Evolutionary conservation across 305 asterid species (phyloP).

Genomic region (Fraxinus nigra): DNA sequence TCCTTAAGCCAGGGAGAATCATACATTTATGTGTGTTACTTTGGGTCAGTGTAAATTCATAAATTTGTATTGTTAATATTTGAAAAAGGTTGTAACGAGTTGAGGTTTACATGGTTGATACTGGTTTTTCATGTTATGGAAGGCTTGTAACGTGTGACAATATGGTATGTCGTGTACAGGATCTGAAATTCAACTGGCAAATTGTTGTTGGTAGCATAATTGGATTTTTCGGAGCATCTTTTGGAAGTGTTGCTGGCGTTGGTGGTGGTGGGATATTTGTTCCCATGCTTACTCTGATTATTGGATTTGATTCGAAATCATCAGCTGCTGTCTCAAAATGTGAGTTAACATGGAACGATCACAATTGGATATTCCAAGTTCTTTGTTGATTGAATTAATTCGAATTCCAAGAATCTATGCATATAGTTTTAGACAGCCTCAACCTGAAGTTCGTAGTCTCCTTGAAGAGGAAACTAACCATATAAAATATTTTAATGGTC

Average conservation of each 20-base stretch:
- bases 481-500: background rate
- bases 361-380: background rate
- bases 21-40: background rate
- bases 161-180: slow-evolving; percentile 47
- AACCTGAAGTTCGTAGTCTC: background rate
- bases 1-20: background rate
- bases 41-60: background rate
- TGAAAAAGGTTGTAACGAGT: background rate
- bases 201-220: slow-evolving; percentile 65
- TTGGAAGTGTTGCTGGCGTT: slow-evolving; percentile 95
- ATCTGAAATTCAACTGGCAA: slow-evolving; percentile 71
- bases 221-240: slow-evolving; percentile 95
- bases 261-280: slow-evolving; percentile 97
- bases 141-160: background rate
- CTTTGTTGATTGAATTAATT: slow-evolving; percentile 6
- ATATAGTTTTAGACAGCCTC: background rate
- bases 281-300: slow-evolving; percentile 80
- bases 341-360: slow-evolving; percentile 30
- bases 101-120: background rate
- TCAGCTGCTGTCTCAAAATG: slow-evolving; percentile 95
- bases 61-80: background rate
- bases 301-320: slow-evolving; percentile 91
- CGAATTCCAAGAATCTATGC: background rate
- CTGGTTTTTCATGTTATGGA: background rate
- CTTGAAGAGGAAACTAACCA: background rate